Percentiles rank a stretch among this genome's conserved stretches.
phyloP scores from a whole-genome alignment of 768 basidiomycete species.

The Boletus fagicola region DNA sequence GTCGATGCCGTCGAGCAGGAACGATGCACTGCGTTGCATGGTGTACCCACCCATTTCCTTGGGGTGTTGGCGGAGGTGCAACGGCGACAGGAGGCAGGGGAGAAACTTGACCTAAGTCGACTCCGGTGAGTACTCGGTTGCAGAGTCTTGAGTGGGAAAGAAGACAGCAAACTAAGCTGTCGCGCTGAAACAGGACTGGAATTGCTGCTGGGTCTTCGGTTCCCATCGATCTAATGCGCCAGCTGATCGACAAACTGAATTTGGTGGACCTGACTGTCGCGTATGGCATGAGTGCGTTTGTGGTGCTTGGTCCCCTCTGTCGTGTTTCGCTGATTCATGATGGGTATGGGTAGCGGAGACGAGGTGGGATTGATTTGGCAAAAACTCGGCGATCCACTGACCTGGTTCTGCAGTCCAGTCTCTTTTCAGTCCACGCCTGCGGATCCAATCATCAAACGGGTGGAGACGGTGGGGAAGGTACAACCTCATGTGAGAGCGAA shows the following conservation, averaged over 20 bases:
- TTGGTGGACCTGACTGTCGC: slow-evolving; percentile 70
- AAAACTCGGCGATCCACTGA: background rate
- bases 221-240: slow-evolving; percentile 78
- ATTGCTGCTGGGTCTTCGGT: slow-evolving; percentile 79
- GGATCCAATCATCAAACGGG: slow-evolving; percentile 70
- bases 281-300: slow-evolving; percentile 82
- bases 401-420: slow-evolving; percentile 55
- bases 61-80: slow-evolving; percentile 70
- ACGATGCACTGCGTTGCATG: slow-evolving; percentile 75
- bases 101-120: slow-evolving; percentile 44
- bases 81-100: slow-evolving; percentile 45
- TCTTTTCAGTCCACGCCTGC: slow-evolving; percentile 75
- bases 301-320: background rate
- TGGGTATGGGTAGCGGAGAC: slow-evolving; percentile 58
- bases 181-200: slow-evolving; percentile 54
- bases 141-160: background rate
- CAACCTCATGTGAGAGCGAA: slow-evolving; percentile 80
- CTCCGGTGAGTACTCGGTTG: slow-evolving; percentile 46
- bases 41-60: slow-evolving; percentile 83
- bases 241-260: slow-evolving; percentile 64
- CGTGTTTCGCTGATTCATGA: slow-evolving; percentile 4
- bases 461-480: slow-evolving; percentile 78
- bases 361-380: slow-evolving; percentile 38
- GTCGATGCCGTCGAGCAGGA: slow-evolving; percentile 70
- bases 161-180: background rate